Base-by-base conservation (phyloP, 768 basidiomycete genomes). In the Cystobasidium onofrii region DNA sequence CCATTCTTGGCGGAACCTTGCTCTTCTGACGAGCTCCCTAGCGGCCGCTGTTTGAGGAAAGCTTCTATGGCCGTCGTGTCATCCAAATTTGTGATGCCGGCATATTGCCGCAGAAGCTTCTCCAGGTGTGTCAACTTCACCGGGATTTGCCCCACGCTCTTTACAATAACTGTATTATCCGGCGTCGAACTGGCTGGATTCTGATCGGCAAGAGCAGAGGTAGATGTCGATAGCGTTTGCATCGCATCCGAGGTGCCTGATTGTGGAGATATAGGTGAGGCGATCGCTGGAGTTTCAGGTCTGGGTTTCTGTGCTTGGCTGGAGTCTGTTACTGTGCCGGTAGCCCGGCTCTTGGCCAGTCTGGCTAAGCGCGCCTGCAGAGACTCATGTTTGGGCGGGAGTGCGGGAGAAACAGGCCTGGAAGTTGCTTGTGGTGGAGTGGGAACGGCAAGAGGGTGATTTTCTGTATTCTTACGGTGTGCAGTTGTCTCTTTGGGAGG, bases 281-380 rank as follows among this genome's bases (percentile, higher is more conserved):
- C 44, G 13, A 18, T 36, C 15, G 27, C n/a, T 4, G 44, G 23
- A 3, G 65, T 67, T 17, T 25, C 50, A 3, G 39, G 9, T 15
- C n/a, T 27, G 10, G 63, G 15, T 15, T 31, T 13, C n/a, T 9
- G 20, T 25, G 50, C 65, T 52, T 43, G 43, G 41, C 33, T 27
- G 4, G 65, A n/a, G 36, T 67, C 31, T 7, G 18, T 10, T 7
- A 43, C 33, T n/a, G 69, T 10, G 9, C 17, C 54, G 12, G 33
- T 46, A 13, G 52, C 20, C 18, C 57, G 57, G 57, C 29, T 29
- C 23, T 60, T 60, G 27, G 57, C 57, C 6, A 71, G 52, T 39
- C 69, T 31, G 17, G 69, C 69, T 15, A 71, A 31, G 33, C 69
- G 52, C 20, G 69, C 69, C n/a, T 52, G 50, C 18, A 71, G 34